phyloP scores from a whole-genome alignment of 768 basidiomycete genomes.

The Termitomyces sp. region DNA sequence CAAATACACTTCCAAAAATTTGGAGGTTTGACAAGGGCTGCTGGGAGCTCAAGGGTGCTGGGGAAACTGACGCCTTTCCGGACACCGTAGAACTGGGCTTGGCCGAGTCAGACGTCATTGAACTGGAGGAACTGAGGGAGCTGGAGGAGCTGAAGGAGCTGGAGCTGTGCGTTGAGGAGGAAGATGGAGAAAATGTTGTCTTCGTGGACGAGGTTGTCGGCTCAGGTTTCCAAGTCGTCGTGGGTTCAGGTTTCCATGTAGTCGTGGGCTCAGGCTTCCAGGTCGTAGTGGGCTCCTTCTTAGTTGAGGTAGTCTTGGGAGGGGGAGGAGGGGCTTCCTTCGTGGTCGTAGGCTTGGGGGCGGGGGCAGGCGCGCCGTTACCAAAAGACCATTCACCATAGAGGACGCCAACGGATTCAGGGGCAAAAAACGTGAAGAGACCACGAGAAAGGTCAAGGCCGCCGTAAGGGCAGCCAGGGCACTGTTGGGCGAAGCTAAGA shows the following conservation, averaged over 20 bases:
- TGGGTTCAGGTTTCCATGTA: conserved; percentile 6
- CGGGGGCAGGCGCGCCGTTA: conserved; percentile 19
- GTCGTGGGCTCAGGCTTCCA: conserved; percentile 17
- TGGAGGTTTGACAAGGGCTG: conserved; percentile 28
- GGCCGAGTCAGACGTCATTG: conserved; percentile 17
- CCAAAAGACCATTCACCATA: conserved; percentile 44
- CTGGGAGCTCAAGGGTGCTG: conserved; percentile 3
- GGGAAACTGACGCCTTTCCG: background rate
- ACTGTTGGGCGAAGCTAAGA: conserved; percentile 30
- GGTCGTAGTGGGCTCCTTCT: conserved; percentile 5
- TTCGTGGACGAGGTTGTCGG: background rate
- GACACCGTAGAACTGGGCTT: conserved; percentile 7
- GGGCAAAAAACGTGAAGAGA: conserved; percentile 50
- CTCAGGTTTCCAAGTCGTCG: conserved; percentile 17
- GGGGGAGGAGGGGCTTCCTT: conserved; percentile 13
- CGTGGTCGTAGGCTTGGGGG: conserved; percentile 15
- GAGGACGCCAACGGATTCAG: conserved; percentile 37
- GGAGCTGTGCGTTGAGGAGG: conserved; percentile 19
- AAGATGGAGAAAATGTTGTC: conserved; percentile 16
- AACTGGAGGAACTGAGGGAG: conserved; percentile 12
- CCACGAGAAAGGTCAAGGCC: conserved; percentile 55
- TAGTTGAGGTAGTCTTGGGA: conserved; percentile 7
- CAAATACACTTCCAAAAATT: conserved; percentile 27
- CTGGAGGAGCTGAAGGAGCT: conserved; percentile 17
- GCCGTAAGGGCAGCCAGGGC: conserved; percentile 54